phyloP scores from a whole-genome alignment of 2,329 filamentous ascomycete species.

The Aureobasidium sp. region DNA sequence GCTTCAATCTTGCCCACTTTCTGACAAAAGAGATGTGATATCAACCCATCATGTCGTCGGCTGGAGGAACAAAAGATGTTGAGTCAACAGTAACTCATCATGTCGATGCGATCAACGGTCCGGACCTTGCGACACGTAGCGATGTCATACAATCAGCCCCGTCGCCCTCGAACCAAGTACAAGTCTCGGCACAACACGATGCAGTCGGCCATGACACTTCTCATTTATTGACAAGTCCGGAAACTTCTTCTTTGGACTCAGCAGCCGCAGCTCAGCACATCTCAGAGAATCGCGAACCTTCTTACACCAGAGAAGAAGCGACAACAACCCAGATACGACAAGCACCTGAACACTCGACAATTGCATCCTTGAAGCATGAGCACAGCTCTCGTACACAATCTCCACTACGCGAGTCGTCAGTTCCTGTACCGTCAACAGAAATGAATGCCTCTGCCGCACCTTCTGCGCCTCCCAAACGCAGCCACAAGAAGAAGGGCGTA shows the following conservation, averaged over 20 bases:
- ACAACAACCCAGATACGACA: slow-evolving; percentile 14
- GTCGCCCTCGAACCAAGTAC: background rate
- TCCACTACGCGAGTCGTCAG: slow-evolving; percentile 30
- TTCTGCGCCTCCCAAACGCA: slow-evolving; percentile 33
- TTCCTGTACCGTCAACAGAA: slow-evolving; percentile 33
- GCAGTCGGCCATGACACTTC: background rate
- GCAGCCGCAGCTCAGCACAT: background rate
- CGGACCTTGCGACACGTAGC: background rate
- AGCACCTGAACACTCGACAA: background rate
- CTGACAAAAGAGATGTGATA: background rate
- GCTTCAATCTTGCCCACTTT: background rate
- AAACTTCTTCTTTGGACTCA: background rate
- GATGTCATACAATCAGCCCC: background rate
- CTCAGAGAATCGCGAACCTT: slow-evolving; percentile 25
- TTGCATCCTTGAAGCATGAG: slow-evolving; percentile 32
- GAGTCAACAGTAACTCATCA: background rate
- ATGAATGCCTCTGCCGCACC: slow-evolving; percentile 12
- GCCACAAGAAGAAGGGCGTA: slow-evolving; percentile 38
- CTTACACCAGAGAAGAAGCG: slow-evolving; percentile 23
- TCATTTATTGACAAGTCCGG: background rate
- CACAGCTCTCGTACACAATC: slow-evolving; percentile 32
- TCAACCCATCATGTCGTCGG: background rate
- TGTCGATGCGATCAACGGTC: background rate
- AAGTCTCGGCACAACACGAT: background rate
- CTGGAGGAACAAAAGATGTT: background rate